Percentiles rank a stretch among this genome's conserved stretches.
phyloP scores from a whole-genome alignment of 177 flowering plant species.

The Vitis hybrid region DNA sequence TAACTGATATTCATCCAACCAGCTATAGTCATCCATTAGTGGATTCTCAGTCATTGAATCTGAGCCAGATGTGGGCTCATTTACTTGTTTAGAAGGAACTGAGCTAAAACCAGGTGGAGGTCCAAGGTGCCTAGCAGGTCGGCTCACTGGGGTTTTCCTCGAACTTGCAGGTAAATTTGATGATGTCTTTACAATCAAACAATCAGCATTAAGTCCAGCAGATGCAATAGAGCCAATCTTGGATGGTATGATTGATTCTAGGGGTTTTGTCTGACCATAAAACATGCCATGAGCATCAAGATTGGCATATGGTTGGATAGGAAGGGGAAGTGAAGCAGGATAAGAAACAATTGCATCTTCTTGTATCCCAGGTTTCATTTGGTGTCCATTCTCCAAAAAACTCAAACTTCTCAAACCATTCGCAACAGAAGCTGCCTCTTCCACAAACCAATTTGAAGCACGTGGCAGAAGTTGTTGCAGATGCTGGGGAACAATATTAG shows the following conservation, averaged over 20 bases:
- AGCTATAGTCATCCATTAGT: conserved; percentile 76
- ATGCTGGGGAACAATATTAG: conserved; percentile 29
- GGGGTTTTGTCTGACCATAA: conserved; percentile 23
- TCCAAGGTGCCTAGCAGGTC: conserved; percentile 84
- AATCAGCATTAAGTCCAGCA: conserved; percentile 32
- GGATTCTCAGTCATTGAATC: conserved; percentile 40
- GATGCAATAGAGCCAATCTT: conserved; percentile 39
- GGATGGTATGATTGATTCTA: conserved; percentile 45
- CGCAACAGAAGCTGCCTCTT: conserved; percentile 39
- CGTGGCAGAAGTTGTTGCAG: conserved; percentile 32
- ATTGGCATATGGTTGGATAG: conserved; percentile 42
- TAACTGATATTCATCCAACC: conserved; percentile 87
- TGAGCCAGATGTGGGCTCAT: conserved; percentile 34
- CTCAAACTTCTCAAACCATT: conserved; percentile 52
- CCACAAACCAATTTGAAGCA: conserved; percentile 45
- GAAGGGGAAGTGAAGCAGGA: conserved; percentile 31
- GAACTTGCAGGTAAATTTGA: conserved; percentile 27
- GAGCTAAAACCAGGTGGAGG: conserved; percentile 94
- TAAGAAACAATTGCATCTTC: conserved; percentile 31
- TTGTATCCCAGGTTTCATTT: conserved; percentile 30
- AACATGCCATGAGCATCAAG: conserved; percentile 17
- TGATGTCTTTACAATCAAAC: conserved; percentile 26
- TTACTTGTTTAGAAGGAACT: conserved; percentile 50
- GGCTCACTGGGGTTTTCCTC: conserved; percentile 71
- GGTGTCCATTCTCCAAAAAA: conserved; percentile 48